Conservation (phyloP, 257 asterid species). For the Marsdenia floribunda region DNA sequence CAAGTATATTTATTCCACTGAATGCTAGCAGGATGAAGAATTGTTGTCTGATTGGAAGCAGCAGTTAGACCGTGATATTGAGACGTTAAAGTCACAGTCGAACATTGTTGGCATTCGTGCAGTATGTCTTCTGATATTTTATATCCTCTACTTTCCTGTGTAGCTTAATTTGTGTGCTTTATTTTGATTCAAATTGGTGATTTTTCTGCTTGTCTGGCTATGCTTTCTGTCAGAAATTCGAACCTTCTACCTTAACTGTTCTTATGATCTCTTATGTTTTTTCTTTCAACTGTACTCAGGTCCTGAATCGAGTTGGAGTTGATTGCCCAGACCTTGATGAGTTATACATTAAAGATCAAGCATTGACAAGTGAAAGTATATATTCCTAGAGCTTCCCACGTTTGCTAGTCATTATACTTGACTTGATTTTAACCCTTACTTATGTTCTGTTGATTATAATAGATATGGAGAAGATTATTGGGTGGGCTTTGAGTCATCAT, state of each 20-base stretch:
- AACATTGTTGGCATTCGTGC: conserved; percentile 64
- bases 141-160: background rate
- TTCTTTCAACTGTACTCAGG: conserved; percentile 19
- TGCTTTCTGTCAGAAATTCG: background rate
- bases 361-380: conserved; percentile 71
- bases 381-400: conserved; percentile 14
- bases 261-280: background rate
- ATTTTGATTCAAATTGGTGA: background rate
- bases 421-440: conserved; percentile 18
- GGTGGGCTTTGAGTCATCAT: conserved; percentile 90
- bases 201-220: background rate
- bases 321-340: conserved; percentile 72
- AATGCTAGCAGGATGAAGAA: conserved; percentile 60
- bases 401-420: conserved; percentile 12
- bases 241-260: background rate
- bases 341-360: conserved; percentile 73
- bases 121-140: conserved; percentile 35
- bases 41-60: conserved; percentile 80
- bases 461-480: conserved; percentile 71
- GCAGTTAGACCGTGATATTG: conserved; percentile 76
- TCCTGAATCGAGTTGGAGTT: conserved; percentile 55
- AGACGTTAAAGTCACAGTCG: conserved; percentile 75
- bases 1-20: background rate
- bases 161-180: background rate
- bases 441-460: conserved; percentile 26